Percentiles rank a stretch among this genome's conserved stretches.
These are phyloP conservation scores for Backusella liffmaniae DNA, from an alignment of 192 early-diverging fungal genomes.

Conservation along the genomic window DNA sequence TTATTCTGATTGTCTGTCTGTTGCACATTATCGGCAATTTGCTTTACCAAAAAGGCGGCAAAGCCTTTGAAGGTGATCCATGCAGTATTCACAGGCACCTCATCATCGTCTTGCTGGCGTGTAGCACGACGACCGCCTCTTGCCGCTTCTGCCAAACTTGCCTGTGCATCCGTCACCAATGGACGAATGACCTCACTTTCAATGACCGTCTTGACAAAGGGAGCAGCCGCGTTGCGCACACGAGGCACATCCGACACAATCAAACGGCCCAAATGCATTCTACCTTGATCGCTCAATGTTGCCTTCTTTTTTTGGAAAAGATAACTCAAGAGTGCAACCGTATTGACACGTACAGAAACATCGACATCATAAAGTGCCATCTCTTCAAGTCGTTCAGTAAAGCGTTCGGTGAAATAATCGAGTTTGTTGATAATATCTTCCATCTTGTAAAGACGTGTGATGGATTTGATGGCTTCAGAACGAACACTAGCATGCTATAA, in stretches of 20 bases:
- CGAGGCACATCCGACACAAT: constrained; percentile 70
- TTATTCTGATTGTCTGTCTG: neutral
- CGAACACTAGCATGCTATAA: constrained; percentile 56
- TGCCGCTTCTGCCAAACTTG: neutral
- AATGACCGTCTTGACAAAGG: constrained; percentile 51
- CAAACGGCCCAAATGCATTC: constrained; percentile 59
- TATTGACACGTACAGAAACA: constrained; percentile 43
- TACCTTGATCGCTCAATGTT: constrained; percentile 63
- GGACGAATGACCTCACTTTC: constrained; percentile 40
- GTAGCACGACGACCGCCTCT: neutral
- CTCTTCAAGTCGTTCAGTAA: constrained; percentile 69
- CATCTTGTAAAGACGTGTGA: constrained; percentile 56
- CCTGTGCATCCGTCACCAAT: constrained; percentile 25
- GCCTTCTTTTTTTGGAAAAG: constrained; percentile 41
- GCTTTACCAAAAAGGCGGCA: constrained; percentile 43
- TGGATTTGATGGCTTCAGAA: constrained; percentile 64
- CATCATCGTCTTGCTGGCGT: neutral
- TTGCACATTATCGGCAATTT: constrained; percentile 18
- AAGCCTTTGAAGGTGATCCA: constrained; percentile 51
- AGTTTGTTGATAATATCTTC: constrained; percentile 56
- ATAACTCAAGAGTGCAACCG: constrained; percentile 47
- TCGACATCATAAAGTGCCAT: constrained; percentile 74
- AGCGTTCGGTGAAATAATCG: constrained; percentile 63
- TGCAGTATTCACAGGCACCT: constrained; percentile 32
- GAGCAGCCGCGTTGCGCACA: constrained; percentile 64